Conservation (phyloP, 2,329 filamentous ascomycete species). For the Beauveria sp. region DNA sequence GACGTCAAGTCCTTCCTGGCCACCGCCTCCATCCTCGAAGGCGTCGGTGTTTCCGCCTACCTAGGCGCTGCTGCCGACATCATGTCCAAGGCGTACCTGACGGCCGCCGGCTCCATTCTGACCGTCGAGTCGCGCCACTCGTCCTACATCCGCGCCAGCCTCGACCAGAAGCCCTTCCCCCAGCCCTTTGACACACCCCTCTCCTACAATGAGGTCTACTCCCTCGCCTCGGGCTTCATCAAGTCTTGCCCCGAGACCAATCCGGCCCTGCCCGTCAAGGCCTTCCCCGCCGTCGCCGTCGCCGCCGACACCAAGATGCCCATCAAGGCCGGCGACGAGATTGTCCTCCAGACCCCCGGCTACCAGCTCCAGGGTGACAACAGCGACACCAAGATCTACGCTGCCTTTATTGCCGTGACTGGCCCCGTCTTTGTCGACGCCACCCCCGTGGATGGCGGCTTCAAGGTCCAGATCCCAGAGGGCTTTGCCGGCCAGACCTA, state of each 20-base stretch:
- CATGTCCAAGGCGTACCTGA: conserved; percentile 50
- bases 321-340: conserved; percentile 15
- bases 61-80: conserved; percentile 63
- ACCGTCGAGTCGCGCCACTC: conserved; percentile 69
- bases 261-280: conserved; percentile 55
- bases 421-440: conserved; percentile 18
- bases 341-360: conserved; percentile 13
- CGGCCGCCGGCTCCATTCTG: conserved; percentile 61
- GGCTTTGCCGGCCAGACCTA: conserved; percentile 27
- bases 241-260: conserved; percentile 54
- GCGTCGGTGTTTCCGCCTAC: conserved; percentile 65
- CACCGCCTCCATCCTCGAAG: conserved; percentile 63
- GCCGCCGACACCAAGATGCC: conserved; percentile 21
- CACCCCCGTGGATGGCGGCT: conserved; percentile 15
- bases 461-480: conserved; percentile 14
- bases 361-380: conserved; percentile 20
- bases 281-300: conserved; percentile 47
- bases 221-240: conserved; percentile 67
- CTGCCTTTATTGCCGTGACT: conserved; percentile 27
- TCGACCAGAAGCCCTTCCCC: conserved; percentile 52
- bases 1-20: conserved; percentile 60
- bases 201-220: conserved; percentile 61
- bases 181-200: conserved; percentile 65
- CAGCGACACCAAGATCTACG: conserved; percentile 20
- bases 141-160: conserved; percentile 59